Conservation (phyloP, 2,329 filamentous ascomycete species). For the Pseudogymnoascus sp. region DNA sequence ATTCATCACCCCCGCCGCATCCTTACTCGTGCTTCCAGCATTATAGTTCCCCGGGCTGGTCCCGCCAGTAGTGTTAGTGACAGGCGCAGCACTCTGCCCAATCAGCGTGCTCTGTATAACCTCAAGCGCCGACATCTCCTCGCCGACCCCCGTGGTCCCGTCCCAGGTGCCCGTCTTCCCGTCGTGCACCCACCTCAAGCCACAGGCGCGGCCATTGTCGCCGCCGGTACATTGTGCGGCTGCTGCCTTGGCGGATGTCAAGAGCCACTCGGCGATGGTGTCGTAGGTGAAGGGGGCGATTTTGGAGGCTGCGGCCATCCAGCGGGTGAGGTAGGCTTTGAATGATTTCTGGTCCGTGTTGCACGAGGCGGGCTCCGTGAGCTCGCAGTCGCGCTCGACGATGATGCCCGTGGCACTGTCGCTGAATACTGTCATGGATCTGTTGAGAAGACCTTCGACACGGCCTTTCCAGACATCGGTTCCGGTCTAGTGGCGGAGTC, state of each 20-base stretch:
- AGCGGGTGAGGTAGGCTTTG: constrained; percentile 57
- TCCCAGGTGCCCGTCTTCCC: constrained; percentile 30
- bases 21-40: constrained; percentile 10
- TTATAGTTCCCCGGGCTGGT: constrained; percentile 37
- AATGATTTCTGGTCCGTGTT: constrained; percentile 58
- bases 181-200: constrained; percentile 35
- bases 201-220: constrained; percentile 34
- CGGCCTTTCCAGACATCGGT: constrained; percentile 32
- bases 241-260: constrained; percentile 44
- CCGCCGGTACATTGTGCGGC: constrained; percentile 46
- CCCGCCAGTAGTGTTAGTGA: constrained; percentile 43
- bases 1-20: neutral
- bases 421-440: constrained; percentile 27
- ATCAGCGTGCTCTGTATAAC: constrained; percentile 37
- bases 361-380: constrained; percentile 36
- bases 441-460: constrained; percentile 27
- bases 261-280: constrained; percentile 41
- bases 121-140: constrained; percentile 50
- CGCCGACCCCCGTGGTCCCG: constrained; percentile 41
- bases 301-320: constrained; percentile 48
- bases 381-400: constrained; percentile 53
- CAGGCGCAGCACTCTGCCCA: constrained; percentile 26
- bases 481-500: constrained; percentile 26
- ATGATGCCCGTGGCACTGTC: constrained; percentile 45
- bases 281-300: constrained; percentile 47